Base-by-base conservation (phyloP, 176 grass and related monocot genomes). In the Tuctoria greenei region DNA sequence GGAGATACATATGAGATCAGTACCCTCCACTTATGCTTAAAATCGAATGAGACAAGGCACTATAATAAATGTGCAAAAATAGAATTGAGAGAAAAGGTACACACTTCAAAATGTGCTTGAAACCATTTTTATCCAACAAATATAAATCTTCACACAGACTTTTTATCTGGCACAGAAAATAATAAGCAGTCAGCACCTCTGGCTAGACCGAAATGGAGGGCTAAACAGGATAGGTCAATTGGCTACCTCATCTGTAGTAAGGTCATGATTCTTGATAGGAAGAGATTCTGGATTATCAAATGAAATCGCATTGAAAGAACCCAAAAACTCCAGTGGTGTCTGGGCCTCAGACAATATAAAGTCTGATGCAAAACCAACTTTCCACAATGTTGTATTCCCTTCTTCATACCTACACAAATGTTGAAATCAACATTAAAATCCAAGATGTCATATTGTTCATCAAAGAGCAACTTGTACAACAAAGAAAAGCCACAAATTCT, bases 61-160 rank as follows among this genome's bases (percentile, higher is more conserved):
- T 34, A 35, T 72, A 73, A 61, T 59, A 59, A 67, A 47, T 66
- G 13, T 7, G 17, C 23, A 34, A 66, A 50, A 69, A 65, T 39
- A 49, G 0, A 67, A 76, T 37, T 37, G 56, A 37, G 6, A 47
- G 31, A 76, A 24, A 72, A 92, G 8, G 24, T 44, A 68, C 76
- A 76, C 91, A 99, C 95, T 89, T 94, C 71, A 99, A 88, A 41
- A 99, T 75, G 80, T 99, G 95, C 66, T 99, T 99, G 85, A 99
- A 99, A 81, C 95, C 94, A 59, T 92, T 95, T 79, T 92, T 99
- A 74, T 99, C 95, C 50, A 99, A 78, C 39, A 99, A 77, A 80
- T 73, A 89, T 79, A 99, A 79, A 85, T 99, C 95, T 25, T 92
- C 95, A 54, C 92, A 90, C 21, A 92, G 71, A 24, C 67, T 67